These are phyloP conservation scores for Penicillium odoratum DNA, from an alignment of 495 filamentous ascomycete species.

Conservation along the genomic window DNA sequence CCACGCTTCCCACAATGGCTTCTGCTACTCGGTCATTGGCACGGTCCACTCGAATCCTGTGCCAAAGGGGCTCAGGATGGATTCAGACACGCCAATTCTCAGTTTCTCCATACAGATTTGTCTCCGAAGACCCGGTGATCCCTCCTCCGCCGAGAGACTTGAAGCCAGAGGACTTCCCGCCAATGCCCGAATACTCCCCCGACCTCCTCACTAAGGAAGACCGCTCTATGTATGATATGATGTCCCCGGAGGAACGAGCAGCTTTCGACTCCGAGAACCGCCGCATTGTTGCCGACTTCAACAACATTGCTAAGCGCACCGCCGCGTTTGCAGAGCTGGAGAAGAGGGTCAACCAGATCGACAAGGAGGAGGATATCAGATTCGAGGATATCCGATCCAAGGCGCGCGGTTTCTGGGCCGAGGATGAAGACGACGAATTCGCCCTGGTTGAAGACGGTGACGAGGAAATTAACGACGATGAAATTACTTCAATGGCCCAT, in stretches of 20 bases:
- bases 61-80: slow-evolving; percentile 30
- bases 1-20: slow-evolving; percentile 38
- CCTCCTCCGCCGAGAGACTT: slow-evolving; percentile 34
- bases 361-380: slow-evolving; percentile 33
- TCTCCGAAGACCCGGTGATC: slow-evolving; percentile 39
- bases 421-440: slow-evolving; percentile 54
- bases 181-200: slow-evolving; percentile 40
- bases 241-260: slow-evolving; percentile 47
- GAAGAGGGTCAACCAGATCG: slow-evolving; percentile 30
- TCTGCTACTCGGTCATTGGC: slow-evolving; percentile 40
- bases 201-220: slow-evolving; percentile 41
- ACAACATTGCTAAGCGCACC: slow-evolving; percentile 34
- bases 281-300: slow-evolving; percentile 39
- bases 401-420: slow-evolving; percentile 51
- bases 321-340: slow-evolving; percentile 36
- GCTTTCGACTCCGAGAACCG: slow-evolving; percentile 45
- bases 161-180: slow-evolving; percentile 34
- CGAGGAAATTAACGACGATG: slow-evolving; percentile 69
- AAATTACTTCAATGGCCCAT: slow-evolving; percentile 78
- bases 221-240: slow-evolving; percentile 47
- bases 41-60: slow-evolving; percentile 35
- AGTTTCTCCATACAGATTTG: slow-evolving; percentile 35
- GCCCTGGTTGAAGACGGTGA: slow-evolving; percentile 58
- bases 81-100: slow-evolving; percentile 40
- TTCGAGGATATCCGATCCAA: slow-evolving; percentile 36